Evolutionary conservation across 176 grass and related monocot genomes (phyloP).

Genomic region (Secale cereale): DNA sequence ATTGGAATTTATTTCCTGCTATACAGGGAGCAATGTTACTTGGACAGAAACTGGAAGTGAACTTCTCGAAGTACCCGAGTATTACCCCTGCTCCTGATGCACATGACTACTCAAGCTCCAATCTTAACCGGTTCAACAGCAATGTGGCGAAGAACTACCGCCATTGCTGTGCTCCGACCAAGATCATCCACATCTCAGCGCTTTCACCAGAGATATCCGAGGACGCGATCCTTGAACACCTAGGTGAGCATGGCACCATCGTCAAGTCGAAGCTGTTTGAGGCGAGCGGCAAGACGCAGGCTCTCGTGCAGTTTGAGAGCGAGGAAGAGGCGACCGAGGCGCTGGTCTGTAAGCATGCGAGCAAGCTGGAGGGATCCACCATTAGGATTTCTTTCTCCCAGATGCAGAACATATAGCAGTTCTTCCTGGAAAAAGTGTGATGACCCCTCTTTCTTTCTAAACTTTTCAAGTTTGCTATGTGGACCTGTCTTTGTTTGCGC

Average conservation of each 20-base stretch:
- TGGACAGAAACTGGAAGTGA: conserved; percentile 89
- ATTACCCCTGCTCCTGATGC: conserved; percentile 73
- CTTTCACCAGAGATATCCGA: conserved; percentile 78
- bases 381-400: conserved; percentile 95
- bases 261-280: conserved; percentile 79
- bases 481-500: not conserved
- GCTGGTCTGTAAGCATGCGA: conserved; percentile 78
- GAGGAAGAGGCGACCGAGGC: conserved; percentile 83
- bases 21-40: conserved; percentile 71
- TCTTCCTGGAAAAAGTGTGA: not conserved
- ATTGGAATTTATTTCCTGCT: conserved; percentile 1
- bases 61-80: conserved; percentile 79
- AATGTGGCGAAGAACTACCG: conserved; percentile 87
- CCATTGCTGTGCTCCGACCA: conserved; percentile 92
- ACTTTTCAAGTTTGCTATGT: not conserved
- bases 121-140: conserved; percentile 79
- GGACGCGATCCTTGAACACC: conserved; percentile 56
- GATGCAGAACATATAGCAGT: conserved; percentile 75
- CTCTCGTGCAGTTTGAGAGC: conserved; percentile 69
- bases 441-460: not conserved
- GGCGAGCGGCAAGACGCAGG: conserved; percentile 77
- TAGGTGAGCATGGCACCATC: conserved; percentile 67
- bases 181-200: conserved; percentile 89
- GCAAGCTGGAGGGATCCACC: conserved; percentile 56
- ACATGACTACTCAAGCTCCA: conserved; percentile 74